Evolutionary conservation across 352 stramenopile genomes (phyloP), one percentile per base, ranked within the genome.

Genomic region (Phytophthora citricola): DNA sequence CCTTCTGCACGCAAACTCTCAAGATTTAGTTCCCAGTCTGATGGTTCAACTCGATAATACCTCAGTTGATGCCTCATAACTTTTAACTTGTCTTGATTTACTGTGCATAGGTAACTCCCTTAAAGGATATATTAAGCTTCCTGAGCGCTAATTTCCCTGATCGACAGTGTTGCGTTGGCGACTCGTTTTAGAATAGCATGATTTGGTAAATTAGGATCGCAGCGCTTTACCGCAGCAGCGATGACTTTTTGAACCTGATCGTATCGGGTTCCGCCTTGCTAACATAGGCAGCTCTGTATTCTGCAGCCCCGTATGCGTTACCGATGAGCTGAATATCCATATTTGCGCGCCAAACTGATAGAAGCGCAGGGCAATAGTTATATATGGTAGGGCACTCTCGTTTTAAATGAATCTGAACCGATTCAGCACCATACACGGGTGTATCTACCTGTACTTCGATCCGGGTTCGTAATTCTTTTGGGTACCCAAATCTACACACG

Each of bases 281-380:
- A 1, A 20, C 17, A 20, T 20, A 20, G 17, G 17, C 17, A 20
- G 17, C 17, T 20, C 0, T 20, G 17, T 20, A 71, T 22, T 73
- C 66, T 1, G 58, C 66, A 10, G 45, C 58, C 1, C 70, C 60
- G 26, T 75, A 69, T 8, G 60, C 52, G 15, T 72, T 65, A 7
- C 29, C 29, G 5, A 34, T 34, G 29, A 57, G 20, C 17, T 75
- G 56, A 2, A 74, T 39, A 14, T 78, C 69, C 63, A 77, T 57
- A 31, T 60, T 60, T 2, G 27, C 40, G 20, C 40, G 40, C 39
- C 26, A 60, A 34, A 27, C 44, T 9, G 52, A 60, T 3, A 51
- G 5, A 3, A 50, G 11, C 5, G 49, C 11, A 5, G 27, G 40
- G 11, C 27, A 51, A 24, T 51, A 60, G 3, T 51, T 60, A 29